phyloP scores from a whole-genome alignment of 805 yeast species.

The Candida insectorum region DNA sequence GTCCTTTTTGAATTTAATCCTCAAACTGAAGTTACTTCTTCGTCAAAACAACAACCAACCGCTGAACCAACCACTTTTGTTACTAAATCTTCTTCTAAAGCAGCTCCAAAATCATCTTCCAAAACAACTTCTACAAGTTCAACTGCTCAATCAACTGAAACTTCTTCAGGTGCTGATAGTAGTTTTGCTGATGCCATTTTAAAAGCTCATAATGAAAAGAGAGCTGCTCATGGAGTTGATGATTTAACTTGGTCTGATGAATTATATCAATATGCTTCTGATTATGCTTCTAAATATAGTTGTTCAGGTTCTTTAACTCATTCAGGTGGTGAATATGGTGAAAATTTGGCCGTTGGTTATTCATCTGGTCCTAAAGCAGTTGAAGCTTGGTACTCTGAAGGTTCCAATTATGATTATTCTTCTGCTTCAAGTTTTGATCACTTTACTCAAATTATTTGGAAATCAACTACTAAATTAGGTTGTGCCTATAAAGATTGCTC shows the following conservation, averaged over 20 bases:
- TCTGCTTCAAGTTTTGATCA: slow-evolving; percentile 47
- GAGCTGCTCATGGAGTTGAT: slow-evolving; percentile 52
- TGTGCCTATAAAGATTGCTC: slow-evolving; percentile 68
- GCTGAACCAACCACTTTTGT: slow-evolving; percentile 15
- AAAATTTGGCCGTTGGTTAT: slow-evolving; percentile 39
- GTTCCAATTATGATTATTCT: slow-evolving; percentile 23
- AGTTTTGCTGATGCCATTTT: slow-evolving; percentile 46
- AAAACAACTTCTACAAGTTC: slow-evolving; percentile 9
- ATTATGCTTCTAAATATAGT: slow-evolving; percentile 43
- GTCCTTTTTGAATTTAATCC: too few species aligned
- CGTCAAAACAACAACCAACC: neutral
- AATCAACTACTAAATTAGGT: slow-evolving; percentile 55
- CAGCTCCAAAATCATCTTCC: slow-evolving; percentile 7
- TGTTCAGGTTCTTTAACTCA: slow-evolving; percentile 39
- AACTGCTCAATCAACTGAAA: slow-evolving; percentile 4
- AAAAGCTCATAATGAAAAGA: slow-evolving; percentile 56
- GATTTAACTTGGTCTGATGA: slow-evolving; percentile 53
- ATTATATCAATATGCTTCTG: slow-evolving; percentile 53
- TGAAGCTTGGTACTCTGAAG: slow-evolving; percentile 41
- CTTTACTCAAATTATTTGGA: slow-evolving; percentile 82
- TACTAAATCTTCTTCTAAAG: slow-evolving; percentile 9
- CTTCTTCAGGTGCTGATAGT: slow-evolving; percentile 14
- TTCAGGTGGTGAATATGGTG: slow-evolving; percentile 40
- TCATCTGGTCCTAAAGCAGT: slow-evolving; percentile 28
- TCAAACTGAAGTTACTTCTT: neutral